phyloP scores from a whole-genome alignment of 2,329 filamentous ascomycete species.

The Aureobasidium sp. region DNA sequence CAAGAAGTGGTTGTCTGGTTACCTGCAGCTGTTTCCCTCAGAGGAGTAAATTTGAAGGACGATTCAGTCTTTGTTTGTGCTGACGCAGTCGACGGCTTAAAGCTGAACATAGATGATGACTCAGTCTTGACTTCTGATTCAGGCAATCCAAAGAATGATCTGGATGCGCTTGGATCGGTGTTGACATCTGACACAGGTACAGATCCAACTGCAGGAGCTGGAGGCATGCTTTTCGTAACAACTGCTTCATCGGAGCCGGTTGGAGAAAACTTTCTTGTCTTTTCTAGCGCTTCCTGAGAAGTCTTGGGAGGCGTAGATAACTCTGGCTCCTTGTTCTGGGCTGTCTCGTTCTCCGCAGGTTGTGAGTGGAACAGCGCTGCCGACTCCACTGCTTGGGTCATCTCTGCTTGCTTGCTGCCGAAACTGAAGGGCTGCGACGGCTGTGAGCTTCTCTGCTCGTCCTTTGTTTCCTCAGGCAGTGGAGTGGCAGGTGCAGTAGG shows the following conservation, averaged over 20 bases:
- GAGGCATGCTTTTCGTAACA: background rate
- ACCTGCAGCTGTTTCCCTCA: background rate
- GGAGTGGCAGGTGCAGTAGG: background rate
- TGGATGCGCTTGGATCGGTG: background rate
- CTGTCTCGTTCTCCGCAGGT: background rate
- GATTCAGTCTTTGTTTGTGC: background rate
- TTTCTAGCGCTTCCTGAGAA: background rate
- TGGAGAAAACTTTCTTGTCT: background rate
- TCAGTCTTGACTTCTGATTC: background rate
- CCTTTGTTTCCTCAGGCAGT: background rate
- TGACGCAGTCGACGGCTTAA: background rate
- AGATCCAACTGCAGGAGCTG: background rate
- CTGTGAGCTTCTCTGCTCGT: background rate
- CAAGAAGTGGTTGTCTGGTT: background rate
- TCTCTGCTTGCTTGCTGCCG: too few species aligned
- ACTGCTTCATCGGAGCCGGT: background rate
- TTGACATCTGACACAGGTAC: too few species aligned
- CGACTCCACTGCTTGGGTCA: too few species aligned
- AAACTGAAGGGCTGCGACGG: too few species aligned
- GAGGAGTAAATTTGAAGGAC: background rate
- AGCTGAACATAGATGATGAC: background rate
- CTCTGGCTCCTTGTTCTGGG: background rate
- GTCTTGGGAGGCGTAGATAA: background rate
- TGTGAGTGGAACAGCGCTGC: too few species aligned
- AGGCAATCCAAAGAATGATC: background rate